Evolutionary conservation across 2,329 filamentous ascomycete species (phyloP).

Genomic region (Tothia fuscella): DNA sequence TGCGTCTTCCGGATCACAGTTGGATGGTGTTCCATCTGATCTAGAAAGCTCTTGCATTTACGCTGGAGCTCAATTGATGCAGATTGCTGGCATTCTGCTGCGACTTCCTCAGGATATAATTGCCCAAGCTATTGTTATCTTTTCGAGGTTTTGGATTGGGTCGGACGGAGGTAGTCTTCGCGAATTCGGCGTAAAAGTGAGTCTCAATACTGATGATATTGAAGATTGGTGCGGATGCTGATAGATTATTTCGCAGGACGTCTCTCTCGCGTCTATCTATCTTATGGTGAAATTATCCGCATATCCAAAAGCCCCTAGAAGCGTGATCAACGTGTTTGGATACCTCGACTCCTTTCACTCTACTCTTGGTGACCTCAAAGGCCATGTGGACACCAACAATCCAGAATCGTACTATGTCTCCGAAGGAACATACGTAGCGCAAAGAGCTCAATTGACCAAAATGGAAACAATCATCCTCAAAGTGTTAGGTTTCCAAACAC

Average conservation of each 20-base stretch:
- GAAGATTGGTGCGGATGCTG: conserved; percentile 15
- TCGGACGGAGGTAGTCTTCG: conserved; percentile 36
- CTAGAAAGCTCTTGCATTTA: conserved; percentile 62
- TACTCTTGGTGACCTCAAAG: conserved; percentile 33
- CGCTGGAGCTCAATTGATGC: conserved; percentile 59
- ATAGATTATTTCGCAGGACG: conserved; percentile 49
- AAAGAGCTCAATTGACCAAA: conserved; percentile 53
- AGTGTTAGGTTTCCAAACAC: conserved; percentile 67
- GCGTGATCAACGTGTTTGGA: conserved; percentile 72
- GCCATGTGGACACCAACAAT: conserved; percentile 15
- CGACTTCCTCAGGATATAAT: conserved; percentile 76
- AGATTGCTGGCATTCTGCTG: conserved; percentile 69
- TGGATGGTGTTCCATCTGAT: conserved; percentile 49
- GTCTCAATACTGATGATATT: conserved; percentile 27
- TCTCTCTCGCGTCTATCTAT: conserved; percentile 72
- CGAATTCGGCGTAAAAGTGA: conserved; percentile 45
- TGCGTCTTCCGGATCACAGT: conserved; percentile 42
- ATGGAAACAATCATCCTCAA: conserved; percentile 68
- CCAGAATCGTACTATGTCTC: conserved; percentile 45
- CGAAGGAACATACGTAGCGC: conserved; percentile 57
- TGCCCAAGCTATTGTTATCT: conserved; percentile 70
- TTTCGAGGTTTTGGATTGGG: conserved; percentile 70
- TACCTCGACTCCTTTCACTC: conserved; percentile 60
- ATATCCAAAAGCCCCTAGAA: conserved; percentile 62
- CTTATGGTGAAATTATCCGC: conserved; percentile 73